Percentiles rank a stretch among this genome's conserved stretches.
phyloP scores from a whole-genome alignment of 768 basidiomycete genomes.

The Russula emetica region DNA sequence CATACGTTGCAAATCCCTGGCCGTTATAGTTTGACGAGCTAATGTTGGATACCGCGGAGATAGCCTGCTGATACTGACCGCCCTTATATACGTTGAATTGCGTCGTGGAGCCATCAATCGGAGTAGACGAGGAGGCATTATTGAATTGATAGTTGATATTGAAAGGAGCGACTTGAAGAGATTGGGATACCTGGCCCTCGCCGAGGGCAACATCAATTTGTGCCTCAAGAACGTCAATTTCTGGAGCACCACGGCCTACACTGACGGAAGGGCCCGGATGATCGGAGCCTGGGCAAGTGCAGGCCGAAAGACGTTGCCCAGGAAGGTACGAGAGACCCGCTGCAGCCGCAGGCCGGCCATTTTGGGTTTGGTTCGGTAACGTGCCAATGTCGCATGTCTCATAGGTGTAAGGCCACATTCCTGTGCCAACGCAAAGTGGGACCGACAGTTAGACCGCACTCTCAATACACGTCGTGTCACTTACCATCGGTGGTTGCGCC shows the following conservation, averaged over 20 bases:
- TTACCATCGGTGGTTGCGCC: conserved; percentile 82
- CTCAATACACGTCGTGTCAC: not conserved
- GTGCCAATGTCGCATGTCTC: conserved; percentile 84
- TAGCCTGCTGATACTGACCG: conserved; percentile 68
- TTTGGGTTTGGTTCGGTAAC: conserved; percentile 69
- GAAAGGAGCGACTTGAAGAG: conserved; percentile 76
- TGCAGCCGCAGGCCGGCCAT: conserved; percentile 48
- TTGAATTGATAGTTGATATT: conserved; percentile 62
- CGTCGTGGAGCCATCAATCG: conserved; percentile 52
- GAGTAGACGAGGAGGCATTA: conserved; percentile 48
- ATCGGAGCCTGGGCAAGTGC: conserved; percentile 80
- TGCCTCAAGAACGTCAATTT: conserved; percentile 90
- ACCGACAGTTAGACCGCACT: not conserved
- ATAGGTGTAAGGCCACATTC: conserved; percentile 78
- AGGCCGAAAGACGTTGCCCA: conserved; percentile 82
- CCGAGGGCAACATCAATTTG: conserved; percentile 54
- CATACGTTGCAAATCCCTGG: conserved; percentile 55
- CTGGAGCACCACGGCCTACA: conserved; percentile 74
- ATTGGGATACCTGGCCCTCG: conserved; percentile 72
- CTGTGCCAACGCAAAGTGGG: conserved; percentile 28
- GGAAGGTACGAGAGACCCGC: conserved; percentile 68
- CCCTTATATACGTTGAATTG: conserved; percentile 65
- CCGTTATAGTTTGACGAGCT: conserved; percentile 54
- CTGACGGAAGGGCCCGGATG: conserved; percentile 79
- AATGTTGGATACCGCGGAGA: conserved; percentile 58